Conservation (phyloP, 345 rosid species). For the Turnera subulata region DNA sequence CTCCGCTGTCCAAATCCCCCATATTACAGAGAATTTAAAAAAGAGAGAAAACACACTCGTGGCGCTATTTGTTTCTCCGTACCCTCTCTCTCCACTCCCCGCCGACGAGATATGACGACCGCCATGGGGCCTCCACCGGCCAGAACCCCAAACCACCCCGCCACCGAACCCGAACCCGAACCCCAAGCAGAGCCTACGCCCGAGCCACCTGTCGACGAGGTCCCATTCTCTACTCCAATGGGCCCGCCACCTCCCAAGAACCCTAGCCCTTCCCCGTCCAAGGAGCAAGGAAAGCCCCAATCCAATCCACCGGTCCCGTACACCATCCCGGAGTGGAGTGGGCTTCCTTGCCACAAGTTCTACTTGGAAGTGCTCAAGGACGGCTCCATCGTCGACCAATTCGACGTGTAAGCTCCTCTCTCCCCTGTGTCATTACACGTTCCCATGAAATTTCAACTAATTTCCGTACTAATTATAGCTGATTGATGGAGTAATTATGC, state of each 20-base stretch:
- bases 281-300: neutral
- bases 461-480: neutral
- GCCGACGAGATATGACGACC: conserved; percentile 24
- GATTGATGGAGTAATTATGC: conserved; percentile 4
- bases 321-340: conserved; percentile 88
- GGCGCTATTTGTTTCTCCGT: too few relatives aligned
- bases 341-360: conserved; percentile 59
- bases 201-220: neutral
- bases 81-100: too few relatives aligned
- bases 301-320: conserved; percentile 47
- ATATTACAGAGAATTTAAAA: too few relatives aligned
- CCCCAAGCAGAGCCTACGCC: neutral
- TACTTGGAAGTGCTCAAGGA: conserved; percentile 79
- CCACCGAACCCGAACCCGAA: conserved; percentile 1
- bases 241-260: conserved; percentile 57
- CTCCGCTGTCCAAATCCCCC: too few relatives aligned
- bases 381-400: conserved; percentile 63
- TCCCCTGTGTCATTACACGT: neutral
- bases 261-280: conserved; percentile 15
- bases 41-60: too few relatives aligned
- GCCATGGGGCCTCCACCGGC: conserved; percentile 36
- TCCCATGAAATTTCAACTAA: too few relatives aligned
- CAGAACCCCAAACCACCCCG: conserved; percentile 5
- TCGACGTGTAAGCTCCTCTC: conserved; percentile 46
- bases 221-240: conserved; percentile 21